Evolutionary conservation across 129 eudicot genomes (phyloP).

Genomic region (Pseudognaphalium luteoalbum): DNA sequence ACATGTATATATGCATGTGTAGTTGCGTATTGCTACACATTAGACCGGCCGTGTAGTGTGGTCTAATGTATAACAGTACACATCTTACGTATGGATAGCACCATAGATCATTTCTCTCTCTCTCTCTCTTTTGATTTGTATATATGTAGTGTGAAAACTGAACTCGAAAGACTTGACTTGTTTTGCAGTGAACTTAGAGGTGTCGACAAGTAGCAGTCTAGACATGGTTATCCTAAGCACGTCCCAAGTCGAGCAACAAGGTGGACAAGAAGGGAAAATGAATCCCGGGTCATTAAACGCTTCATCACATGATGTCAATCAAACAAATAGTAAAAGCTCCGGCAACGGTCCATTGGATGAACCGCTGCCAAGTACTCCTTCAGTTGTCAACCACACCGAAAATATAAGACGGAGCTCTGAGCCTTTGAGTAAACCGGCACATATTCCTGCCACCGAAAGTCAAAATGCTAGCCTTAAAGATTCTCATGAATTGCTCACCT

Average conservation of each 20-base stretch:
- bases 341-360: background rate
- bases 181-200: conserved; percentile 20
- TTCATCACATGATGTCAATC: background rate
- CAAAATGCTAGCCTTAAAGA: conserved; percentile 3
- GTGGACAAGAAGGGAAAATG: background rate
- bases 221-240: conserved; percentile 6
- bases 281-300: conserved; percentile 3
- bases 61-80: background rate
- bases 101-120: no score
- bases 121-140: no score
- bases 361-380: background rate
- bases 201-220: conserved; percentile 15
- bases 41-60: no score
- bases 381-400: background rate
- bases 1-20: no score
- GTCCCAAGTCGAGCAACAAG: conserved; percentile 7
- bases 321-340: background rate
- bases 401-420: background rate
- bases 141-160: background rate
- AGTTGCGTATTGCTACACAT: background rate
- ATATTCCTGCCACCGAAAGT: background rate
- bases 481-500: conserved; percentile 1
- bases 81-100: no score
- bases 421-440: background rate
- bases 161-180: background rate